These are phyloP conservation scores for Hymenoscyphus repandus DNA, from an alignment of 2,329 filamentous ascomycete species.

Conservation along the genomic window DNA sequence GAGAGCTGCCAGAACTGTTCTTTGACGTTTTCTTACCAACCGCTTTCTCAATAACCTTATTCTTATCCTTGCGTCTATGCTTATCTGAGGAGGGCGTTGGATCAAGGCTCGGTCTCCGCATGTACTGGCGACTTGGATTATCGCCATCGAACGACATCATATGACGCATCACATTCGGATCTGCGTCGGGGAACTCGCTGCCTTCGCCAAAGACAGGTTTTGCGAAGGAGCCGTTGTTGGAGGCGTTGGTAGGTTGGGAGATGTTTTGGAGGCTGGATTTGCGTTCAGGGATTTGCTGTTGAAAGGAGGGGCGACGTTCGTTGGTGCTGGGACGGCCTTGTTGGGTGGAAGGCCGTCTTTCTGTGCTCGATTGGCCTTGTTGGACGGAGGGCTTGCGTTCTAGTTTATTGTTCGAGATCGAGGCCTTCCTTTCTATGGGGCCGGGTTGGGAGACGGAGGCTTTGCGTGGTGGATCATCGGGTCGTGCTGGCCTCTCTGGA, in stretches of 20 bases:
- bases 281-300: neutral
- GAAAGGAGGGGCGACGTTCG: too few relatives aligned
- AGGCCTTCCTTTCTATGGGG: too few relatives aligned
- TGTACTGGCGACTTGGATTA: too few relatives aligned
- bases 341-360: too few relatives aligned
- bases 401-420: too few relatives aligned
- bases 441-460: too few relatives aligned
- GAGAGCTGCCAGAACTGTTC: too few relatives aligned
- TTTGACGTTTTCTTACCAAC: neutral
- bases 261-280: neutral
- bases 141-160: constrained; percentile 1
- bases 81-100: too few relatives aligned
- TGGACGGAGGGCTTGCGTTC: neutral
- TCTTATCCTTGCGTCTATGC: neutral
- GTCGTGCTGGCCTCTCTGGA: neutral
- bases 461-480: too few relatives aligned
- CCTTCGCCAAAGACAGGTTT: neutral
- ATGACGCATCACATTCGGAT: constrained; percentile 4
- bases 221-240: neutral
- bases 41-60: neutral
- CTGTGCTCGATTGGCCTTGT: neutral
- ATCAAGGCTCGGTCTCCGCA: too few relatives aligned
- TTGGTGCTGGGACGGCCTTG: too few relatives aligned
- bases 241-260: neutral
- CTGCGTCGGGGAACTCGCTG: neutral